phyloP scores from a whole-genome alignment of 1,139 yeast species.

The Kazachstania sp. region DNA sequence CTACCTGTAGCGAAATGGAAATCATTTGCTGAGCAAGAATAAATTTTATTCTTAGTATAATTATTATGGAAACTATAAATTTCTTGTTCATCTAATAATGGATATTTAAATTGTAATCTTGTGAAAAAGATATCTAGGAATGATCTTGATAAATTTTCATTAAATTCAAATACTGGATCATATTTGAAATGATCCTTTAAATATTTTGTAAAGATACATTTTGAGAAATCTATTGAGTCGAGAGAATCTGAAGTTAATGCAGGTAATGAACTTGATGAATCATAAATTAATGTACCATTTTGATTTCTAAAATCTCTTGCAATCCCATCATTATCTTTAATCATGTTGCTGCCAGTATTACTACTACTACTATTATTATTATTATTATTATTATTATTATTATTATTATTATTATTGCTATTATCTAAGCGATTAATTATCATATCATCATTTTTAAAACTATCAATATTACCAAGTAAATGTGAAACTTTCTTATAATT shows the following conservation, averaged over 20 bases:
- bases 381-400: background rate
- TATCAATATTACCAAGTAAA: conserved; percentile 22
- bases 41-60: conserved; percentile 33
- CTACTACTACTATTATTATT: background rate
- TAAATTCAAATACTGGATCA: conserved; percentile 43
- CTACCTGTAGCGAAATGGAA: conserved; percentile 44
- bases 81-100: conserved; percentile 41
- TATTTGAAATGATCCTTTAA: conserved; percentile 35
- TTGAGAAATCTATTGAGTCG: conserved; percentile 34
- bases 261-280: background rate
- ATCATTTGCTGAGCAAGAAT: conserved; percentile 31
- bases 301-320: too few species aligned
- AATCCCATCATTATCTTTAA: background rate
- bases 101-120: conserved; percentile 45
- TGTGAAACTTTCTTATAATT: conserved; percentile 40
- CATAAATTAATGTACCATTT: too few species aligned
- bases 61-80: conserved; percentile 39
- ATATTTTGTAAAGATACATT: conserved; percentile 37
- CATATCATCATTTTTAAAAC: conserved; percentile 8
- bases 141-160: conserved; percentile 38
- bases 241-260: conserved; percentile 27
- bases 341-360: background rate
- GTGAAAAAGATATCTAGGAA: conserved; percentile 43
- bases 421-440: background rate
- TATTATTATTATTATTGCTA: background rate